phyloP scores from a whole-genome alignment of 148 eudicot species.

The Fagopyrum tataricum region DNA sequence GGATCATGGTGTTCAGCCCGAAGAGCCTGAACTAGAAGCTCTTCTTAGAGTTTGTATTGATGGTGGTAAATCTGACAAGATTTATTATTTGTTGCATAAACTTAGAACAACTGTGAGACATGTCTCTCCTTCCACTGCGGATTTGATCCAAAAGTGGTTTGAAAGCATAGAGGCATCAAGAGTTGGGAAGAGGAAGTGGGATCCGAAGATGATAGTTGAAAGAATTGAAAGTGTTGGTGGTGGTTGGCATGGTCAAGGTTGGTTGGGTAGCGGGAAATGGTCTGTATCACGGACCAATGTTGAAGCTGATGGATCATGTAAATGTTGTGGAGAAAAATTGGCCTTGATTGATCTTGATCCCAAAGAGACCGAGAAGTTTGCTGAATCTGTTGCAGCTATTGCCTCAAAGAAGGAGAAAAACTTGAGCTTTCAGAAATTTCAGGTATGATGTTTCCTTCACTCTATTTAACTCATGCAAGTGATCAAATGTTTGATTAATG shows the following conservation, averaged over 20 bases:
- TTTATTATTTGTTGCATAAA: slow-evolving; percentile 77
- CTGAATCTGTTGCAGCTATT: slow-evolving; percentile 77
- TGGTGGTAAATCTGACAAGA: slow-evolving; percentile 52
- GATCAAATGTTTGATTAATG: slow-evolving; percentile 13
- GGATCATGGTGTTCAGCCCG: slow-evolving; percentile 69
- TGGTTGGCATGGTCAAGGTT: slow-evolving; percentile 94
- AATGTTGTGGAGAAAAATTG: slow-evolving; percentile 67
- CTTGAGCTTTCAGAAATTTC: slow-evolving; percentile 76
- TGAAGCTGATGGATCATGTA: slow-evolving; percentile 59
- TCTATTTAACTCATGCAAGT: not conserved
- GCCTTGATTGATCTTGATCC: slow-evolving; percentile 88
- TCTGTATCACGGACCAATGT: slow-evolving; percentile 37
- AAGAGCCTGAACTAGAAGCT: slow-evolving; percentile 77
- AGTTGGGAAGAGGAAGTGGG: slow-evolving; percentile 78
- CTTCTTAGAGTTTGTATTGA: slow-evolving; percentile 65
- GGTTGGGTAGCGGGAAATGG: slow-evolving; percentile 89
- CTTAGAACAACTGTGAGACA: slow-evolving; percentile 55
- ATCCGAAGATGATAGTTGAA: slow-evolving; percentile 27
- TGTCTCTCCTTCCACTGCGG: slow-evolving; percentile 51
- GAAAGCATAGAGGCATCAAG: slow-evolving; percentile 50
- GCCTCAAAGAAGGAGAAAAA: slow-evolving; percentile 59
- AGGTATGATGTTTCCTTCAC: slow-evolving; percentile 38
- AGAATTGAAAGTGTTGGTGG: slow-evolving; percentile 67
- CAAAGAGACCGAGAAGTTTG: slow-evolving; percentile 73
- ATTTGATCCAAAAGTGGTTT: slow-evolving; percentile 69